Conservation (phyloP, 2,329 filamentous ascomycete species). For the Verticillium nonalfalfae region DNA sequence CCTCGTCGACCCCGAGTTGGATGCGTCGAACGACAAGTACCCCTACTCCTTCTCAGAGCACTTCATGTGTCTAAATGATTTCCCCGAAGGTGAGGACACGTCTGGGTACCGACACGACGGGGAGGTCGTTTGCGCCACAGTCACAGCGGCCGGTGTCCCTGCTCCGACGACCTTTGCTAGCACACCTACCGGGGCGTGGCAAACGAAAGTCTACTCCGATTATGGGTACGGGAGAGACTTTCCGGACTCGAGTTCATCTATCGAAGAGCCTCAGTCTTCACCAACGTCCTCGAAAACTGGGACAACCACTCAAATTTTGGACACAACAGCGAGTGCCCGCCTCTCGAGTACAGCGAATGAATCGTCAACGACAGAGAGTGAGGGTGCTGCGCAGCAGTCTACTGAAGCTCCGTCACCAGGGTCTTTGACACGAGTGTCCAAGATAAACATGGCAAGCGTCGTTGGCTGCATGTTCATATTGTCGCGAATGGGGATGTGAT, state of each 20-base stretch:
- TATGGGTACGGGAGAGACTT: not conserved
- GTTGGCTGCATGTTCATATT: not conserved
- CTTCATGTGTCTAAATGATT: slow-evolving; percentile 5
- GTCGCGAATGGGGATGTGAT: not conserved
- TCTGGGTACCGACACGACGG: not conserved
- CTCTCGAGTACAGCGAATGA: not conserved
- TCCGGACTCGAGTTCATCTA: not conserved
- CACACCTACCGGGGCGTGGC: not conserved
- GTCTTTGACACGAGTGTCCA: not conserved
- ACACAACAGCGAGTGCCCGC: not conserved
- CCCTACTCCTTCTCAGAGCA: slow-evolving; percentile 1
- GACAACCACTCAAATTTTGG: not conserved
- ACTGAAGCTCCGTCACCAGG: not conserved
- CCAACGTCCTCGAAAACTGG: not conserved
- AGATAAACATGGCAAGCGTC: not conserved
- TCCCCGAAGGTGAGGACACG: not conserved
- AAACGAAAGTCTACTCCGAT: not conserved
- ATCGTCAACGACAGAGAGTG: not conserved
- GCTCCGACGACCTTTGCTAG: not conserved
- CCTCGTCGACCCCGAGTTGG: not conserved
- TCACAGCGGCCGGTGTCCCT: not conserved
- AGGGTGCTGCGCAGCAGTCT: not conserved
- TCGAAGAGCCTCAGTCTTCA: not conserved
- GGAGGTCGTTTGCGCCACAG: slow-evolving; percentile 2
- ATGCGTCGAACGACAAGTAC: not conserved